phyloP scores from a whole-genome alignment of 257 asterid species.

The Jacaranda mimosifolia region DNA sequence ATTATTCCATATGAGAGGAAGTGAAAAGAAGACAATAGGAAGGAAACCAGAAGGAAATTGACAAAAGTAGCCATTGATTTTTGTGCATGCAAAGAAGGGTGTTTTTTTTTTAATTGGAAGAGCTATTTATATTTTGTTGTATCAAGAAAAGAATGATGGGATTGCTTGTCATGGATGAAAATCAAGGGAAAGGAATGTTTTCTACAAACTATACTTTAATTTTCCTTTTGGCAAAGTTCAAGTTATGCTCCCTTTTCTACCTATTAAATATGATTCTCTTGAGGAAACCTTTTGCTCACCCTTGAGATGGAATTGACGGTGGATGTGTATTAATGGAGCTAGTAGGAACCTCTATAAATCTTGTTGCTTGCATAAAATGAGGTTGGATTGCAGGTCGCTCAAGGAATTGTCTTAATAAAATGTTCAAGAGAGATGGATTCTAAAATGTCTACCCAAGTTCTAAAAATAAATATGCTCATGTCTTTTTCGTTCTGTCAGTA shows the following conservation, averaged over 20 bases:
- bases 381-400: not conserved
- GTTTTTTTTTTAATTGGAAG: constrained; percentile 14
- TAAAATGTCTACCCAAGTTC: too few species aligned
- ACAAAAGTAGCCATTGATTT: constrained; percentile 44
- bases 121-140: constrained; percentile 11
- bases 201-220: constrained; percentile 42
- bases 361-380: not conserved
- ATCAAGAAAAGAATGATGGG: constrained; percentile 30
- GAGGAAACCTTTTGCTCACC: not conserved
- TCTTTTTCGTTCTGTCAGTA: too few species aligned
- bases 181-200: constrained; percentile 53
- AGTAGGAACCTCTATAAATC: not conserved
- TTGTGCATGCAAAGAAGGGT: not conserved
- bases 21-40: constrained; percentile 40
- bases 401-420: not conserved
- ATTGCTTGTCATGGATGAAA: constrained; percentile 61
- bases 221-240: constrained; percentile 51
- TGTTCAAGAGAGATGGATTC: too few species aligned
- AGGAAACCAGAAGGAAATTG: constrained; percentile 39
- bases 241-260: constrained; percentile 59
- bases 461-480: too few species aligned
- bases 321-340: not conserved
- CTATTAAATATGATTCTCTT: constrained; percentile 38
- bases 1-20: constrained; percentile 43
- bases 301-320: not conserved